Percentiles rank a stretch among this genome's conserved stretches.
phyloP scores from a whole-genome alignment of 441 rosid species.

The Arabidopsis hybrid region DNA sequence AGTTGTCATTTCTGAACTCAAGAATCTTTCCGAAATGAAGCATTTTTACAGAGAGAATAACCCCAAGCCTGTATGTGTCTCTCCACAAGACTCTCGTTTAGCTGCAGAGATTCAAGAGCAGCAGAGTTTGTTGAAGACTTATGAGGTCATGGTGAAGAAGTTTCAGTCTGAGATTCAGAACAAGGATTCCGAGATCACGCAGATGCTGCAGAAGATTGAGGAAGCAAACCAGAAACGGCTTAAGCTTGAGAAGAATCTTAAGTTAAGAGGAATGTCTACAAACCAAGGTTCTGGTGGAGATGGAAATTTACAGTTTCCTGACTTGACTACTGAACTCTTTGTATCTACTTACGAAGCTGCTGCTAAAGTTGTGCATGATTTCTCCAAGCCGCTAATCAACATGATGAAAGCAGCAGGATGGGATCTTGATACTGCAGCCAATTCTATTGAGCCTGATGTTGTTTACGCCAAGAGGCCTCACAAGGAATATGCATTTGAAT shows the following conservation, averaged over 20 bases:
- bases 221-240: too few relatives aligned
- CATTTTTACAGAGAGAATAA: too few relatives aligned
- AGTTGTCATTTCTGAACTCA: too few relatives aligned
- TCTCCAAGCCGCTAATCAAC: conserved; percentile 88
- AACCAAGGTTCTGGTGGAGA: conserved; percentile 64
- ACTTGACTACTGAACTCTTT: conserved; percentile 78
- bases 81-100: too few relatives aligned
- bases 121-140: too few relatives aligned
- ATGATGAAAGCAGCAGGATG: conserved; percentile 99
- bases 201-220: too few relatives aligned
- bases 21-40: too few relatives aligned
- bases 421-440: conserved; percentile 98
- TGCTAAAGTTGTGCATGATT: conserved; percentile 86
- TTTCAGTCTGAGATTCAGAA: too few relatives aligned
- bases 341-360: conserved; percentile 75
- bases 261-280: conserved; percentile 85
- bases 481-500: conserved; percentile 93
- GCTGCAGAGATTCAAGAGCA: too few relatives aligned
- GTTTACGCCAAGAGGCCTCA: conserved; percentile 91
- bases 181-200: too few relatives aligned
- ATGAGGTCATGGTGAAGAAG: too few relatives aligned
- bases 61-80: too few relatives aligned
- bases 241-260: conserved; percentile 91
- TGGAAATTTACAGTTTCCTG: conserved; percentile 54
- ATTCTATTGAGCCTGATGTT: conserved; percentile 85